These are phyloP conservation scores for Monosporascus sp. DNA, from an alignment of 2,329 filamentous ascomycete genomes.

Conservation along the genomic window DNA sequence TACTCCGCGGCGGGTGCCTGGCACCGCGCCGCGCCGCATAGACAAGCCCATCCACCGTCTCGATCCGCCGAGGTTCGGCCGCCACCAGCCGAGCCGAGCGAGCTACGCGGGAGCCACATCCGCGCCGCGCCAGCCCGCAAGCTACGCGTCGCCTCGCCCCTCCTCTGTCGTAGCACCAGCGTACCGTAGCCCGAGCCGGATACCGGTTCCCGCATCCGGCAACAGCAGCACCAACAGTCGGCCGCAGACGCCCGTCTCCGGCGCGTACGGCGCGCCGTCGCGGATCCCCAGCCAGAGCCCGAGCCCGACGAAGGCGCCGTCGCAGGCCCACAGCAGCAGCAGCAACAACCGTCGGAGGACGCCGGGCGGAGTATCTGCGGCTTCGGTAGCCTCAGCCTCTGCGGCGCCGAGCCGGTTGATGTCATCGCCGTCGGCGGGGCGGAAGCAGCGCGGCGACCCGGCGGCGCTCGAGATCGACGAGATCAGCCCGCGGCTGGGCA, in stretches of 20 bases:
- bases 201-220: constrained; percentile 29
- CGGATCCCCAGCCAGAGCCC: constrained; percentile 25
- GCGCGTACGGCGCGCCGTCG: constrained; percentile 14
- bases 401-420: constrained; percentile 1
- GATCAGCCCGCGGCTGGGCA: constrained; percentile 47
- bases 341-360: constrained; percentile 36
- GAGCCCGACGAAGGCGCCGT: constrained; percentile 6
- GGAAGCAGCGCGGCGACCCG: constrained; percentile 8
- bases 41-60: constrained; percentile 36
- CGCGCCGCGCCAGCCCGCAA: constrained; percentile 41
- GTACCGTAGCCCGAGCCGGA: constrained; percentile 34
- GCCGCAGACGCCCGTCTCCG: constrained; percentile 20
- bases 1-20: constrained; percentile 24
- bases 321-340: neutral
- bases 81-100: constrained; percentile 36
- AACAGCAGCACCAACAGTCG: constrained; percentile 5
- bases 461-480: constrained; percentile 16
- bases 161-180: constrained; percentile 17
- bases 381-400: constrained; percentile 26
- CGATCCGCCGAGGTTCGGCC: constrained; percentile 20
- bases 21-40: constrained; percentile 35
- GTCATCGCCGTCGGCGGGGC: neutral
- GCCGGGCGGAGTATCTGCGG: constrained; percentile 39
- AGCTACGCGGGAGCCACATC: constrained; percentile 42
- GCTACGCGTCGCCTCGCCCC: constrained; percentile 47